These are phyloP conservation scores for Adiantum capillusveneris DNA, from an alignment of 75 land plant species.

Conservation along the genomic window DNA sequence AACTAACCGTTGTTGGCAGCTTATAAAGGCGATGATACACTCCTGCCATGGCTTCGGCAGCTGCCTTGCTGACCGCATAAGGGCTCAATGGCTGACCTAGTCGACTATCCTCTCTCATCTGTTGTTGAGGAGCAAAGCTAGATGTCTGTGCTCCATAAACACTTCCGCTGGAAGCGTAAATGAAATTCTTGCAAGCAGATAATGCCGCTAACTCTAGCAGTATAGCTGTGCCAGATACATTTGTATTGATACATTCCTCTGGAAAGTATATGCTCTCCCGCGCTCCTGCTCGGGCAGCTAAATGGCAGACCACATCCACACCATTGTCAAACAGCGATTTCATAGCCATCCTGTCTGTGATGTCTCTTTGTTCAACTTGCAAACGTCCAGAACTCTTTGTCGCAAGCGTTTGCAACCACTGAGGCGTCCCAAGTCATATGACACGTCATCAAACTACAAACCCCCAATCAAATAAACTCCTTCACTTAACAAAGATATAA, in stretches of 20 bases:
- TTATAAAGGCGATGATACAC: not conserved
- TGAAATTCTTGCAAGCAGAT: not conserved
- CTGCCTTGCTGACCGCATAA: not conserved
- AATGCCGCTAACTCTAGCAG: not conserved
- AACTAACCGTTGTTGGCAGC: not conserved
- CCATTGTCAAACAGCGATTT: not conserved
- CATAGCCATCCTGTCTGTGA: not conserved
- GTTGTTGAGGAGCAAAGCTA: not conserved
- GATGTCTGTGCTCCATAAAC: not conserved
- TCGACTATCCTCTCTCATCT: not conserved
- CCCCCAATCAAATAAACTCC: too few relatives aligned
- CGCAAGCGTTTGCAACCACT: not conserved
- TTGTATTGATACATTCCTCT: not conserved
- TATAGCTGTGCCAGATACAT: not conserved
- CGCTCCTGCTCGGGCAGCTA: not conserved
- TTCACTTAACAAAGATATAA: too few relatives aligned
- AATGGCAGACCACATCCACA: not conserved
- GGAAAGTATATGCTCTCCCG: not conserved
- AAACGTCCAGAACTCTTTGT: not conserved
- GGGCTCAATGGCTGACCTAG: not conserved
- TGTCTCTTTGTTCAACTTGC: not conserved
- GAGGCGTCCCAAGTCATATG: not conserved
- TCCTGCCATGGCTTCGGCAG: not conserved
- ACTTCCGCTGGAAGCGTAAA: not conserved
- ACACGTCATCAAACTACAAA: too few relatives aligned